These are phyloP conservation scores for Epichloe scottii DNA, from an alignment of 2,329 filamentous ascomycete genomes.

Conservation along the genomic window DNA sequence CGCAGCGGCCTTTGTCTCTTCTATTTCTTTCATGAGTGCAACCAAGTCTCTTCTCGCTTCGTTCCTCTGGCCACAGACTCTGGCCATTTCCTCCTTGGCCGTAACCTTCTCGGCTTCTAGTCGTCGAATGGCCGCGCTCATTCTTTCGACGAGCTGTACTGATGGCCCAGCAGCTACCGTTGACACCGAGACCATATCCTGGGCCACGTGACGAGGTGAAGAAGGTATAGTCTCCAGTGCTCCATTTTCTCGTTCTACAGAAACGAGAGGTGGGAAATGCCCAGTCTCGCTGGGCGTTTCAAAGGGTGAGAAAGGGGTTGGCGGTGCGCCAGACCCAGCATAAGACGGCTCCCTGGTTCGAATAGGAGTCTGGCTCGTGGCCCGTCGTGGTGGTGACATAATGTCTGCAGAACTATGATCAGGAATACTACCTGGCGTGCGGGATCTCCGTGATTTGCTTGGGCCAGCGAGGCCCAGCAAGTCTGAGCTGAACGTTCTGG, in stretches of 20 bases:
- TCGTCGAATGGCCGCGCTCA: constrained; percentile 85
- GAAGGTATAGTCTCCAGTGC: constrained; percentile 33
- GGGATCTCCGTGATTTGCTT: constrained; percentile 20
- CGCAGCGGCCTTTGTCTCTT: constrained; percentile 51
- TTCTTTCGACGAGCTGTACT: constrained; percentile 88
- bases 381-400: constrained; percentile 30
- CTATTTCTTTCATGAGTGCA: constrained; percentile 72
- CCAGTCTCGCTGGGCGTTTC: constrained; percentile 25
- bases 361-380: constrained; percentile 34
- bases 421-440: constrained; percentile 37
- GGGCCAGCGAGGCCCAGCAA: constrained; percentile 33
- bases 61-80: constrained; percentile 76
- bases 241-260: constrained; percentile 38
- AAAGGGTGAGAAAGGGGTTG: constrained; percentile 35
- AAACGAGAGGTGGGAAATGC: constrained; percentile 23
- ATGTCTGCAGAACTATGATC: constrained; percentile 25
- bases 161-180: constrained; percentile 84
- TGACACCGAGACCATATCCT: constrained; percentile 79
- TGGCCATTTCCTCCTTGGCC: constrained; percentile 70
- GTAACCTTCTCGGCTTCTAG: constrained; percentile 87
- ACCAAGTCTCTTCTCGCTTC: constrained; percentile 91
- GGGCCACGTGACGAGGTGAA: constrained; percentile 57
- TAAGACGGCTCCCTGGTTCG: constrained; percentile 29
- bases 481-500: constrained; percentile 43
- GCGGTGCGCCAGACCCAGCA: constrained; percentile 22